Percentiles rank a stretch among this genome's conserved stretches.
phyloP scores from a whole-genome alignment of 176 grass and related monocot species.

The Paspalum vaginatum region DNA sequence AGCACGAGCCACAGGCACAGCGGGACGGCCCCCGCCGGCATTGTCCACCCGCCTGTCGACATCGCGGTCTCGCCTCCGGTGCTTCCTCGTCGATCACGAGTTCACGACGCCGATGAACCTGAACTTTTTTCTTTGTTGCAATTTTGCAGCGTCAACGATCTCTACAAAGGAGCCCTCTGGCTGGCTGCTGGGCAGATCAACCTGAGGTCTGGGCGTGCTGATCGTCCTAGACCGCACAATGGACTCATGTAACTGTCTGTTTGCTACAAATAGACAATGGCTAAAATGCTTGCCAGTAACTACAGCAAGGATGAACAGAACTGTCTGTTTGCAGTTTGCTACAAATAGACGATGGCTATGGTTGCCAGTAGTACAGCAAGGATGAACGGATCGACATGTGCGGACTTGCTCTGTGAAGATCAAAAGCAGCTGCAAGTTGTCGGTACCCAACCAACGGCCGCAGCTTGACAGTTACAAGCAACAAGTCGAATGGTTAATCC shows the following conservation, averaged over 20 bases:
- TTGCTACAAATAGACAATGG: conserved; percentile 6
- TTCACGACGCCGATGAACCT: background rate
- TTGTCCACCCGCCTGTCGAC: conserved; percentile 7
- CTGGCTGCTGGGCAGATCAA: background rate
- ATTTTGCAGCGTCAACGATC: background rate
- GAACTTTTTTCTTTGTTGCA: conserved; percentile 1
- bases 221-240: conserved; percentile 7
- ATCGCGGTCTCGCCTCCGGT: background rate
- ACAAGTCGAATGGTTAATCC: background rate
- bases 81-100: background rate
- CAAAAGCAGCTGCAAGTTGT: background rate
- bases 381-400: background rate
- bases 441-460: background rate
- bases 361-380: background rate
- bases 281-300: background rate
- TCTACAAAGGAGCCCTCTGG: background rate
- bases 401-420: background rate
- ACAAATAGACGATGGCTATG: background rate
- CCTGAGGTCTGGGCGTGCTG: background rate
- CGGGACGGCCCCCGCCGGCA: background rate
- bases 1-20: conserved; percentile 60
- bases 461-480: background rate
- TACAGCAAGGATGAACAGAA: background rate
- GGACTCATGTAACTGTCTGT: background rate
- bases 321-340: background rate